These are phyloP conservation scores for Flammula alnicola DNA, from an alignment of 1,284 basidiomycete genomes.

Conservation along the genomic window DNA sequence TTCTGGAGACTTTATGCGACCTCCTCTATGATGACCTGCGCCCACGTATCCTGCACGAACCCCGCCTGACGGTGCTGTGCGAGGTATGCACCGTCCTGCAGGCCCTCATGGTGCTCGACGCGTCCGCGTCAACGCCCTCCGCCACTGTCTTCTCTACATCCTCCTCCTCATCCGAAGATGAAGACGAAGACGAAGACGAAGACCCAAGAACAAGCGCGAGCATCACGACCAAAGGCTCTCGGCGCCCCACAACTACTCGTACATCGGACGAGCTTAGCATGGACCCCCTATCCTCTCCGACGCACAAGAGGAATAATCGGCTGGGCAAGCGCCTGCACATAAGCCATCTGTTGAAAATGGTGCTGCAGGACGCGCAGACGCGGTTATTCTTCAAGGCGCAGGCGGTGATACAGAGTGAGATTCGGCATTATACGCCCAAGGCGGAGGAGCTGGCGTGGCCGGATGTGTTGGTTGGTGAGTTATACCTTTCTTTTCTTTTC, in stretches of 20 bases:
- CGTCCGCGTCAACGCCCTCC: conserved; percentile 46
- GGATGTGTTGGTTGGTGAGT: conserved; percentile 68
- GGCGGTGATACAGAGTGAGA: conserved; percentile 85
- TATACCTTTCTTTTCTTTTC: conserved; percentile 6
- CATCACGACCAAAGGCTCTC: no score
- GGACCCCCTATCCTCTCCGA: conserved; percentile 33
- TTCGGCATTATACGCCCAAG: conserved; percentile 80
- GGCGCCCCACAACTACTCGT: no score
- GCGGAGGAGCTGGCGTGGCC: conserved; percentile 86
- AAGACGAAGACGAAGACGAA: conserved; percentile 21
- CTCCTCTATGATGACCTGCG: conserved; percentile 92
- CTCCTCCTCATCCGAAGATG: conserved; percentile 36
- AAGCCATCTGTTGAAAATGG: conserved; percentile 80
- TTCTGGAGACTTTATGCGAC: conserved; percentile 89
- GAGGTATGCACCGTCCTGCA: conserved; percentile 94
- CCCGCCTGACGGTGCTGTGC: conserved; percentile 82
- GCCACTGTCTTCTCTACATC: conserved; percentile 32
- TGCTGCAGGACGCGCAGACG: conserved; percentile 93
- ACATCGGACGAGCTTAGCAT: no score
- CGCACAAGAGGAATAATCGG: conserved; percentile 32
- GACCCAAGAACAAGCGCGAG: conserved; percentile 24
- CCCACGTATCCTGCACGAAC: conserved; percentile 91
- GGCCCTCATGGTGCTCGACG: conserved; percentile 90
- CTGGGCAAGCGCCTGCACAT: conserved; percentile 51
- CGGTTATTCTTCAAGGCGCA: conserved; percentile 93